Base-by-base conservation (phyloP, 805 yeast genomes). In the Cyberlindnera lachancei region DNA sequence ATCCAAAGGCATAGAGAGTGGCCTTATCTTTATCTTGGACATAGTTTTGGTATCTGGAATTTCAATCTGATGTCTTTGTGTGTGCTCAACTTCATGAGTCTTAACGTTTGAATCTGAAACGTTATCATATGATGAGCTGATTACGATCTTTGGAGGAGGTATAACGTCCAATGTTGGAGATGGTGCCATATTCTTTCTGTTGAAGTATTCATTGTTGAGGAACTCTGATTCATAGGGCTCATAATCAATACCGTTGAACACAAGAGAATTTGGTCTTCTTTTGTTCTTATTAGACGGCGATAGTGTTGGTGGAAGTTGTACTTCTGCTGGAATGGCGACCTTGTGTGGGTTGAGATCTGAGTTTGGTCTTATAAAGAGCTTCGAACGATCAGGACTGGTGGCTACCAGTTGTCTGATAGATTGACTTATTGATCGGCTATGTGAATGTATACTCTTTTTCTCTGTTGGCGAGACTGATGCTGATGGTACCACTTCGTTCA, bases 301-400 rank as follows among this genome's bases (percentile, higher is more conserved):
- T 14, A 63, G 34, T 18, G 39, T 46, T 5, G 67, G 67, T 8
- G 68, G 68, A 7, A 62, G 37, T 4, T 45, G 36, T 6, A 56
- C 48, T 33, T 61, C 61, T 11, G 59, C 45, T 7, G 68, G 68
- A 2, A 63, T 50, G 2, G 68, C 59, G 2, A 61, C 45, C 11
- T 43, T 37, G 23, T 49, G 49, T 13, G 38, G 38, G 37, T 60
- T 63, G 24, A 62, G 36, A 7, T 63, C 58, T 0, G 66, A 57
- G 23, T 56, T 53, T 3, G 64, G 52, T 7, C 60, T 47, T 14
- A 63, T 34, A 31, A 56, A 60, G 11, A 63, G 42, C 27, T 48
- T 48, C 6, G 31, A 24, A 16, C 53, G 42, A 4, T 42, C 40
- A 1, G 52, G 44, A 22, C 45, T 40, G 3, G 40, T 30, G 1